Conservation (phyloP, 495 filamentous ascomycete genomes). For the Thozetella sp. region DNA sequence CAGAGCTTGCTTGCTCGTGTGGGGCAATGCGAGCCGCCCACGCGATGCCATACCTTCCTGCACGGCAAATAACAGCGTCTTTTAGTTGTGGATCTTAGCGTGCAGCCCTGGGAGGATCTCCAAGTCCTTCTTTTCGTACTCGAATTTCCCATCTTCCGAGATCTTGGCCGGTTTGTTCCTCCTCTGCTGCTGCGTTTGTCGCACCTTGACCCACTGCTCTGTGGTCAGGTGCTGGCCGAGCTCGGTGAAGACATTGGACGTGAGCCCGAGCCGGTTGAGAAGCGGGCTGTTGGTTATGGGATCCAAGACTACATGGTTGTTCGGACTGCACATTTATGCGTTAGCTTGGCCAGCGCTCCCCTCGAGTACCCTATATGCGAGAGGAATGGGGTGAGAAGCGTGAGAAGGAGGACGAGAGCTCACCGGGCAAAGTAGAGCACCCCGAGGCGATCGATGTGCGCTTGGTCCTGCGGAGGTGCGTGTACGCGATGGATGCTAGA, state of each 20-base stretch:
- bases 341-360: background rate
- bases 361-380: background rate
- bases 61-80: too few relatives aligned
- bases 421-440: constrained; percentile 48
- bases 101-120: constrained; percentile 49
- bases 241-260: constrained; percentile 27
- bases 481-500: constrained; percentile 53
- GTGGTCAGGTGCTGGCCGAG: constrained; percentile 31
- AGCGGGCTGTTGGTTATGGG: constrained; percentile 43
- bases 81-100: constrained; percentile 46
- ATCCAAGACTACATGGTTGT: constrained; percentile 44
- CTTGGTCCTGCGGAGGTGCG: constrained; percentile 50
- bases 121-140: constrained; percentile 39
- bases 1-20: too few relatives aligned
- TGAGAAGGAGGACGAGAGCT: background rate
- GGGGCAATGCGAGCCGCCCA: too few relatives aligned
- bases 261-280: constrained; percentile 41
- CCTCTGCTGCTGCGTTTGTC: constrained; percentile 41
- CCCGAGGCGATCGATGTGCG: constrained; percentile 51
- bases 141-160: constrained; percentile 26
- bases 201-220: constrained; percentile 35
- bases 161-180: constrained; percentile 41
- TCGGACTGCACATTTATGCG: constrained; percentile 10
- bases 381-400: background rate
- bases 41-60: too few relatives aligned